phyloP scores from a whole-genome alignment of 1,139 yeast species.

The Candida glucosophila region DNA sequence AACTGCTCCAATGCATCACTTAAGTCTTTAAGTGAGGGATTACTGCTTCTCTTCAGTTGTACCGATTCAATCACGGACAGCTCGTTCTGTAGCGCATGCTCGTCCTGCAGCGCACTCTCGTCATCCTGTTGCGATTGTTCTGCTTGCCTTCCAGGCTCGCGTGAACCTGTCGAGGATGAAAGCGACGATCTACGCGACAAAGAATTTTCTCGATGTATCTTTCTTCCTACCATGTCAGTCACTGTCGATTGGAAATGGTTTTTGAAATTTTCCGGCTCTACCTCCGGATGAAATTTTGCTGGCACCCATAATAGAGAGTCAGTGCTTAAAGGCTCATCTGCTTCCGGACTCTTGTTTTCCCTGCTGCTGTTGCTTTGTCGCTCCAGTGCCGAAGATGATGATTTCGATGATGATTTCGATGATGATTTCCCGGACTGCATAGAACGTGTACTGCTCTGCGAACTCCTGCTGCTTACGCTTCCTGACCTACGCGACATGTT shows the following conservation, averaged over 20 bases:
- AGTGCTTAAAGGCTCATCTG: constrained; percentile 17
- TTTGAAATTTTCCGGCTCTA: constrained; percentile 86
- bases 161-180: no score
- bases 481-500: background rate
- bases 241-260: constrained; percentile 74
- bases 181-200: constrained; percentile 27
- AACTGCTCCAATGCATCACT: constrained; percentile 59
- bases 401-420: constrained; percentile 1
- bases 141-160: no score
- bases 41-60: constrained; percentile 16
- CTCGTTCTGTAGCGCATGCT: constrained; percentile 3
- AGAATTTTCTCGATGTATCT: constrained; percentile 22
- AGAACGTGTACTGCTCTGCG: constrained; percentile 1
- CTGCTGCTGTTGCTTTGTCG: background rate
- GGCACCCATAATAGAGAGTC: constrained; percentile 77
- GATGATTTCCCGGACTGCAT: background rate
- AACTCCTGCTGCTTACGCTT: background rate
- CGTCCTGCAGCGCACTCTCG: constrained; percentile 3
- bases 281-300: constrained; percentile 85
- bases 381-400: constrained; percentile 1
- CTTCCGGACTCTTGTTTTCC: constrained; percentile 4
- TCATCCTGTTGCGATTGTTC: constrained; percentile 1
- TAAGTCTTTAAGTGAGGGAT: constrained; percentile 59
- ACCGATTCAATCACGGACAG: constrained; percentile 1
- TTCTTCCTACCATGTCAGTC: constrained; percentile 56